Base-by-base conservation (phyloP, 1,284 basidiomycete genomes). In the Trichosporon inkin region DNA sequence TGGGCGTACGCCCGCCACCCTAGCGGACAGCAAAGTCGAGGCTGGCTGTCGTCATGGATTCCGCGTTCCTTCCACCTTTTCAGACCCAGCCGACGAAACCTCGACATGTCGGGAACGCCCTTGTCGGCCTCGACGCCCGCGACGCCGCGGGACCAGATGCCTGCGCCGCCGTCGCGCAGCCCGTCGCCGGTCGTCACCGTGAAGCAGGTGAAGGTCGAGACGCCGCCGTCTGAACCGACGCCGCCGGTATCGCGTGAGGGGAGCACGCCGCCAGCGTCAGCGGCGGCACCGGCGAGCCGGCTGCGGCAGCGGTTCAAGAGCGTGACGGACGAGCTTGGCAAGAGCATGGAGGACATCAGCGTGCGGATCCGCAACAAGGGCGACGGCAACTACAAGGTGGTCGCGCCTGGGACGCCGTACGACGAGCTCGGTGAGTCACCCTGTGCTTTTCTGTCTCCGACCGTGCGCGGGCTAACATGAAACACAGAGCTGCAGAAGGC, bases 361-460 rank as follows among this genome's bases (percentile, higher is more conserved):
- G 68, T 77, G 16, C 71, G 70, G 61, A 56, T 77, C 14, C 69
- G 65, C 58, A 64, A 63, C 38, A 71, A 67, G 62, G 61, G 19
- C 8, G 61, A 62, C 19, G 61, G 63, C 2, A 58, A 58, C 35
- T 60, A 54, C 38, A 56, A 58, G 41, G 60, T 62, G 58, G 52
- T 60, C 72, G 77, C 77, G 32, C 77, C 77, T 0, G 77, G 77
- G 14, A 79, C 75, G 8, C 77, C 77, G 0, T 77, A 75, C 53
- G 67, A 79, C 56, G 72, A 78, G 56, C 71, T 77, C 39, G 71
- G 76, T 76, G 32, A 28, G 70, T 62, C 47, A 16, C 17, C 19
- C 35, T 4, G 22, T 52, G n/a, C n/a, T n/a, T n/a, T n/a, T n/a
- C n/a, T n/a, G n/a, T n/a, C n/a, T n/a, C n/a, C n/a, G n/a, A n/a